Evolutionary conservation across 1,284 basidiomycete genomes (phyloP).

Genomic region (Ceratobasidium sp.): DNA sequence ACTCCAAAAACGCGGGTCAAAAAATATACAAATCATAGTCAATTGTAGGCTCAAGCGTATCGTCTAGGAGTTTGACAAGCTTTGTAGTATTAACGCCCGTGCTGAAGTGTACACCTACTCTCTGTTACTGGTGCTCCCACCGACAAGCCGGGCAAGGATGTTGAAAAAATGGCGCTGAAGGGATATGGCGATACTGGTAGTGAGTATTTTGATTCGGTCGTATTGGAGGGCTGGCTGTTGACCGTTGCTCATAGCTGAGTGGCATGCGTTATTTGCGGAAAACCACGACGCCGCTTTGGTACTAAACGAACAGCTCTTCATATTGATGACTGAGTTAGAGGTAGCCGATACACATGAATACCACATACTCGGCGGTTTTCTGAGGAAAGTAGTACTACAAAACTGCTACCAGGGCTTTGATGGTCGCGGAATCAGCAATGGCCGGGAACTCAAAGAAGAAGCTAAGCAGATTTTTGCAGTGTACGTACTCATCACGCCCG

Average conservation of each 20-base stretch:
- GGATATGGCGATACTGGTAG: not conserved
- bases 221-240: not conserved
- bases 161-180: not conserved
- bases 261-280: not conserved
- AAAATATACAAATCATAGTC: too few relatives aligned
- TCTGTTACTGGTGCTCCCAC: too few relatives aligned
- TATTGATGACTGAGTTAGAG: too few relatives aligned
- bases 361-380: not conserved
- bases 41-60: too few relatives aligned
- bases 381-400: too few relatives aligned
- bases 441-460: not conserved
- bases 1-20: not conserved
- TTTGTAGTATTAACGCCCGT: too few relatives aligned
- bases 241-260: not conserved
- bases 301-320: not conserved
- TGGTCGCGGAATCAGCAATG: not conserved
- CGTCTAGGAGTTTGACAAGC: too few relatives aligned
- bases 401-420: too few relatives aligned
- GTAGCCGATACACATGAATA: too few relatives aligned
- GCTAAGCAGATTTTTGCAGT: not conserved
- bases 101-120: too few relatives aligned
- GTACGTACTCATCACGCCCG: not conserved
- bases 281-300: not conserved
- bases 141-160: not conserved
- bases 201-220: not conserved